Percentiles rank a stretch among this genome's conserved stretches.
phyloP scores from a whole-genome alignment of 306 rosid species.

The Fagus crenata region DNA sequence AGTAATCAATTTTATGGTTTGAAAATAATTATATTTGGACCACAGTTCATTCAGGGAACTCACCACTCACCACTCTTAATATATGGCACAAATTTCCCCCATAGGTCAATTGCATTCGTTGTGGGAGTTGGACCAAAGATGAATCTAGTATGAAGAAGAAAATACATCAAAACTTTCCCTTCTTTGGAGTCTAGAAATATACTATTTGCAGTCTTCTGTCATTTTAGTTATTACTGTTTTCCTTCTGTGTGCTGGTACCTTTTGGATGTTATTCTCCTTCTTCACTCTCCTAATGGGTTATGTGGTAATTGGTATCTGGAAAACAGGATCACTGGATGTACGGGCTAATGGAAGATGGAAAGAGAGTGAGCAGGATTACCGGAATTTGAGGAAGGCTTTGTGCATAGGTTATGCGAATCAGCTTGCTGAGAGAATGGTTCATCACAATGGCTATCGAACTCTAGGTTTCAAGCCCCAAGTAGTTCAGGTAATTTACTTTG shows the following conservation, averaged over 20 bases:
- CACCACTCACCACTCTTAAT: not conserved
- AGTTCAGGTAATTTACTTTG: slow-evolving; percentile 66
- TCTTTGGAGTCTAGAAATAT: not conserved
- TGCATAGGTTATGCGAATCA: slow-evolving; percentile 93
- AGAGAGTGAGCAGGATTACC: slow-evolving; percentile 52
- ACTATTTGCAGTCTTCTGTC: slow-evolving; percentile 8
- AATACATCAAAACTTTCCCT: not conserved
- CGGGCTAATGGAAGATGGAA: slow-evolving; percentile 47
- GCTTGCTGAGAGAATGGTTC: slow-evolving; percentile 93
- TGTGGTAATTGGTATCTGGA: slow-evolving; percentile 16
- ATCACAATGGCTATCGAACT: slow-evolving; percentile 95
- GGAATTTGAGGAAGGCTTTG: slow-evolving; percentile 79
- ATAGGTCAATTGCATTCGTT: not conserved
- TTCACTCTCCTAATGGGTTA: not conserved
- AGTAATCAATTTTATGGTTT: not conserved
- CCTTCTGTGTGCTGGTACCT: not conserved
- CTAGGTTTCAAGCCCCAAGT: slow-evolving; percentile 84
- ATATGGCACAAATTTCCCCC: not conserved
- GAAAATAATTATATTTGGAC: not conserved
- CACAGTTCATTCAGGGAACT: not conserved
- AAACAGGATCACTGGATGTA: slow-evolving; percentile 63
- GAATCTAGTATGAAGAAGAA: not conserved
- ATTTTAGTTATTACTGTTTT: slow-evolving; percentile 9
- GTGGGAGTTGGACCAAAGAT: slow-evolving; percentile 2
- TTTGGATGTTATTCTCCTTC: slow-evolving; percentile 11